Conservation (phyloP, 805 yeast genomes). For the Ogataea ganodermae region DNA sequence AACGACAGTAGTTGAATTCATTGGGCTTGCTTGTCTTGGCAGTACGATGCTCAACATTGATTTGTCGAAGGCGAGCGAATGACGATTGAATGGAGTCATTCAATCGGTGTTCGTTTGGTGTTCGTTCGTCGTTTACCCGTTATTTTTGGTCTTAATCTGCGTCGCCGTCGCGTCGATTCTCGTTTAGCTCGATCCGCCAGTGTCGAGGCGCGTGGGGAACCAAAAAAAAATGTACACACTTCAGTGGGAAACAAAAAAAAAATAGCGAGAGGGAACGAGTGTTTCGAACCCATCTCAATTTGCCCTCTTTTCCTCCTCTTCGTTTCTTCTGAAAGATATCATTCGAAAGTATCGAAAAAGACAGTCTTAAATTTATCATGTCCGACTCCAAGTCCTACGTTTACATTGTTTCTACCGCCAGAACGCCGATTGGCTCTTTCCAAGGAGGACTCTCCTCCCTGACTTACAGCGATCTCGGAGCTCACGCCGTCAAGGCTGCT, state of each 20-base stretch:
- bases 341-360: too few relatives aligned
- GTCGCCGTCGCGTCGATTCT: background rate
- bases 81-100: too few relatives aligned
- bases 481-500: conserved; percentile 90
- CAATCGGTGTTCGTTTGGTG: too few relatives aligned
- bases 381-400: conserved; percentile 45
- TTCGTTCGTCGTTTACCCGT: too few relatives aligned
- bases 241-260: conserved; percentile 2
- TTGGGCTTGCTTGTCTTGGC: too few relatives aligned
- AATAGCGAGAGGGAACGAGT: background rate
- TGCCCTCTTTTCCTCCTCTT: background rate
- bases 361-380: too few relatives aligned
- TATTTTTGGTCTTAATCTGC: background rate
- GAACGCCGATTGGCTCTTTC: conserved; percentile 97
- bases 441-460: conserved; percentile 80
- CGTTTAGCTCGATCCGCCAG: conserved; percentile 12
- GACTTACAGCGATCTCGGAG: conserved; percentile 82
- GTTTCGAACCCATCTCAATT: background rate
- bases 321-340: background rate
- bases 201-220: background rate
- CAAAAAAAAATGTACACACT: background rate
- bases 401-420: conserved; percentile 85
- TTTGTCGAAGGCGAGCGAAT: too few relatives aligned
- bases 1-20: too few relatives aligned
- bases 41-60: too few relatives aligned